Evolutionary conservation across 1,139 yeast genomes (phyloP).

Genomic region (Ogataea hybrid): DNA sequence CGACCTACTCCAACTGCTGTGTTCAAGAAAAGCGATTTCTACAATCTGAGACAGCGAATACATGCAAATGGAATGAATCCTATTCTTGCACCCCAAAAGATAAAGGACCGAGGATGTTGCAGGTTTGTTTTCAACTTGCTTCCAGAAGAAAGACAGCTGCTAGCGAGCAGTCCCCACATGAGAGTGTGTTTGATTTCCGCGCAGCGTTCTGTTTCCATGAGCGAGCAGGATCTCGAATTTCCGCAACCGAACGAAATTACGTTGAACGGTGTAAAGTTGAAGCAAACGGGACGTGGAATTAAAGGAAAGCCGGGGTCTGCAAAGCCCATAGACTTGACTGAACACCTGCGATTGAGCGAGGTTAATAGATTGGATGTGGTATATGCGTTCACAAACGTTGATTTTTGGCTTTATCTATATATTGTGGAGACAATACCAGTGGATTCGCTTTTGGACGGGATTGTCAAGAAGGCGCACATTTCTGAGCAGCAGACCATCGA

Average conservation of each 20-base stretch:
- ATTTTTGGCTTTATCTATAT: constrained; percentile 48
- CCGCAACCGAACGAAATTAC: constrained; percentile 59
- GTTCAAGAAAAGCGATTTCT: constrained; percentile 55
- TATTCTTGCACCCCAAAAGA: constrained; percentile 36
- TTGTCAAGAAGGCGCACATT: constrained; percentile 44
- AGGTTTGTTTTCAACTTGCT: constrained; percentile 39
- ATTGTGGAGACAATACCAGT: constrained; percentile 49
- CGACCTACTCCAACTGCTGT: neutral
- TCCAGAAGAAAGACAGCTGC: constrained; percentile 37
- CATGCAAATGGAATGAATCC: constrained; percentile 41
- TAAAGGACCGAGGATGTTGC: constrained; percentile 42
- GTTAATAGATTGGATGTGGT: constrained; percentile 46
- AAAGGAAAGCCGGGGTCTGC: constrained; percentile 64
- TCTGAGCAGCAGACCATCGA: constrained; percentile 44
- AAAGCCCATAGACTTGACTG: constrained; percentile 63
- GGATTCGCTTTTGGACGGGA: constrained; percentile 34
- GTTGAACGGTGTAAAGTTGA: constrained; percentile 45
- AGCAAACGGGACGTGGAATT: constrained; percentile 55
- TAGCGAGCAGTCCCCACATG: constrained; percentile 32
- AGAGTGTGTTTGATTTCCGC: constrained; percentile 51
- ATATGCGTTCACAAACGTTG: constrained; percentile 50
- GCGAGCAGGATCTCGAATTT: constrained; percentile 47
- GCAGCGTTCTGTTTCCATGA: constrained; percentile 28
- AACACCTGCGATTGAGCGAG: constrained; percentile 32
- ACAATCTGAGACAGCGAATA: constrained; percentile 41